Evolutionary conservation across 371 early-diverging fungal species (phyloP).

Genomic region (Mortierella sp.): DNA sequence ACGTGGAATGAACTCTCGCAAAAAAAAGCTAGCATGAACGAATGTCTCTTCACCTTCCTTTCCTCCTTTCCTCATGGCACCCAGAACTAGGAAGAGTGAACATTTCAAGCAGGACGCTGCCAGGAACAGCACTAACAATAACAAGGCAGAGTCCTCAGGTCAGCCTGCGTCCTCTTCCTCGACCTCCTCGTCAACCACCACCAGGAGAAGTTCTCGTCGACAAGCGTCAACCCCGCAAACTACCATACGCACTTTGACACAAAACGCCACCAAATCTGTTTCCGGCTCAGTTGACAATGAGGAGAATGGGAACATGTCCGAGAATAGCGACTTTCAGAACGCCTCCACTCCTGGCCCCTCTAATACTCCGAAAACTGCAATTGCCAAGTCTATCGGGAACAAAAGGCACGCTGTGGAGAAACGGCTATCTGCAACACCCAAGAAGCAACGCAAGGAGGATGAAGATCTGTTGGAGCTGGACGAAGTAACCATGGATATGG

Average conservation of each 20-base stretch:
- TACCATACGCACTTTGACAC: conserved; percentile 24
- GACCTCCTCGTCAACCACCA: neutral
- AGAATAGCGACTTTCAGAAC: conserved; percentile 31
- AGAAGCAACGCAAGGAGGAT: neutral
- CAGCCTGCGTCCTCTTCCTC: neutral
- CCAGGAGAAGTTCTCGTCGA: conserved; percentile 11
- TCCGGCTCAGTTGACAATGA: neutral
- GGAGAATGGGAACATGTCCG: conserved; percentile 15
- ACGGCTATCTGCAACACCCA: neutral
- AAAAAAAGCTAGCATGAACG: conserved; percentile 11
- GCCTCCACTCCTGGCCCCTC: neutral
- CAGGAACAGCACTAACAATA: neutral
- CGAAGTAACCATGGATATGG: neutral
- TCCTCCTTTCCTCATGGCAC: conserved; percentile 25
- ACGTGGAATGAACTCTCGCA: neutral
- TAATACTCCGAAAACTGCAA: too few species aligned
- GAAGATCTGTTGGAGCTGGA: neutral
- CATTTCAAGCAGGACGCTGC: neutral
- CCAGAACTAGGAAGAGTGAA: conserved; percentile 25
- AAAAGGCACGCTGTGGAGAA: neutral
- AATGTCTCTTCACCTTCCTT: neutral
- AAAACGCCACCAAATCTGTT: conserved; percentile 45
- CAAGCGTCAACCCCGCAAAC: neutral
- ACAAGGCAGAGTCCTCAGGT: neutral
- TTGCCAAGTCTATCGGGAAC: neutral